These are phyloP conservation scores for Pecoramyces ruminantium DNA, from an alignment of 192 early-diverging fungal species.

Conservation along the genomic window DNA sequence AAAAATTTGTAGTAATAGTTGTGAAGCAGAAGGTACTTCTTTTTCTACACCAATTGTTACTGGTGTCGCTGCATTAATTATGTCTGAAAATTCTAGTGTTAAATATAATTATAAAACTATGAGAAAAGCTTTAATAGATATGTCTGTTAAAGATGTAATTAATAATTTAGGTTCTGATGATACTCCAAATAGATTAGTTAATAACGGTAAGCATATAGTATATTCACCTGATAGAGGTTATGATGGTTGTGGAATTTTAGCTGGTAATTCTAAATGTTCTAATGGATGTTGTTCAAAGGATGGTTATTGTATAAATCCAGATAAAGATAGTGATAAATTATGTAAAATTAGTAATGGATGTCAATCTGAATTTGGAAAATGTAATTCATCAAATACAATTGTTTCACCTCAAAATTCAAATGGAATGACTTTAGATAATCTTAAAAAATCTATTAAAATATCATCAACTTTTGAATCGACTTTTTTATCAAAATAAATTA, in stretches of 20 bases:
- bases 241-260: not conserved
- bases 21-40: not conserved
- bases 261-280: not conserved
- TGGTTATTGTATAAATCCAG: not conserved
- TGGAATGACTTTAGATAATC: not conserved
- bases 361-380: not conserved
- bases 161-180: not conserved
- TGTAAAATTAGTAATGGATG: not conserved
- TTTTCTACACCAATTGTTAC: not conserved
- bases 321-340: not conserved
- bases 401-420: not conserved
- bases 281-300: not conserved
- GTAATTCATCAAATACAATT: not conserved
- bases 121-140: not conserved
- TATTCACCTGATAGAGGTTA: not conserved
- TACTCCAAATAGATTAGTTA: not conserved
- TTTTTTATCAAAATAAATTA: too few relatives aligned
- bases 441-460: not conserved
- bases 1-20: not conserved
- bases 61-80: not conserved
- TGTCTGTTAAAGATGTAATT: not conserved
- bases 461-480: too few relatives aligned
- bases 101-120: not conserved
- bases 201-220: not conserved
- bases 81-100: not conserved